Evolutionary conservation across 345 rosid species (phyloP).

Genomic region (Aquilaria malaccensis): DNA sequence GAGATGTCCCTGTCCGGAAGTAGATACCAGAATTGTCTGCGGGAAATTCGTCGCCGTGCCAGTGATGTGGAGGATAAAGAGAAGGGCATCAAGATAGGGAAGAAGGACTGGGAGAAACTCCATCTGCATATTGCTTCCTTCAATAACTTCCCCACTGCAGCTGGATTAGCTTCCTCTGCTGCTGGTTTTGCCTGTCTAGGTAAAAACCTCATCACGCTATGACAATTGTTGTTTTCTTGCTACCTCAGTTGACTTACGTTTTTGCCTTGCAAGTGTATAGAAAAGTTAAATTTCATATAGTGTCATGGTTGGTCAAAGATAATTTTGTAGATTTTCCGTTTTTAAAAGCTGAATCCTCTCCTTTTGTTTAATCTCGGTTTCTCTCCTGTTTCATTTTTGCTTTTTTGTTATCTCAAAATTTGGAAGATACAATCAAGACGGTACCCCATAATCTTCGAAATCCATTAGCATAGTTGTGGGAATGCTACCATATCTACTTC

Average conservation of each 20-base stretch:
- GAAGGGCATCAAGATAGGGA: constrained; percentile 64
- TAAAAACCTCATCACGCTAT: constrained; percentile 12
- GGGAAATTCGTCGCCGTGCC: constrained; percentile 80
- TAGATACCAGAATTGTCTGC: constrained; percentile 78
- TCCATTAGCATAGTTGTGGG: no score
- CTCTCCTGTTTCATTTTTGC: no score
- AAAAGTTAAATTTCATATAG: background rate
- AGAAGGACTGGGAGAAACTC: constrained; percentile 84
- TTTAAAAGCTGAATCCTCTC: background rate
- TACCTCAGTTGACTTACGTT: no score
- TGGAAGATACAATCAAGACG: no score
- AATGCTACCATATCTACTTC: no score
- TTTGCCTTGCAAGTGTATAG: no score
- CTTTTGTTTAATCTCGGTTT: background rate
- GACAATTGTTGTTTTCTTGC: background rate
- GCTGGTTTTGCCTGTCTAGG: constrained; percentile 99
- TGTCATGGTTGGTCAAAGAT: background rate
- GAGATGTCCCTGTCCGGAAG: constrained; percentile 91
- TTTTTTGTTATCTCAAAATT: no score
- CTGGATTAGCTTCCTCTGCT: constrained; percentile 99
- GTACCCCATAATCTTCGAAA: no score
- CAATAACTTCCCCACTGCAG: constrained; percentile 96
- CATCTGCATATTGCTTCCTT: constrained; percentile 82
- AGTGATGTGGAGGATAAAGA: constrained; percentile 75
- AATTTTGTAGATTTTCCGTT: background rate